These are phyloP conservation scores for Fusarium newnesense DNA, from an alignment of 2,329 filamentous ascomycete genomes.

Conservation along the genomic window DNA sequence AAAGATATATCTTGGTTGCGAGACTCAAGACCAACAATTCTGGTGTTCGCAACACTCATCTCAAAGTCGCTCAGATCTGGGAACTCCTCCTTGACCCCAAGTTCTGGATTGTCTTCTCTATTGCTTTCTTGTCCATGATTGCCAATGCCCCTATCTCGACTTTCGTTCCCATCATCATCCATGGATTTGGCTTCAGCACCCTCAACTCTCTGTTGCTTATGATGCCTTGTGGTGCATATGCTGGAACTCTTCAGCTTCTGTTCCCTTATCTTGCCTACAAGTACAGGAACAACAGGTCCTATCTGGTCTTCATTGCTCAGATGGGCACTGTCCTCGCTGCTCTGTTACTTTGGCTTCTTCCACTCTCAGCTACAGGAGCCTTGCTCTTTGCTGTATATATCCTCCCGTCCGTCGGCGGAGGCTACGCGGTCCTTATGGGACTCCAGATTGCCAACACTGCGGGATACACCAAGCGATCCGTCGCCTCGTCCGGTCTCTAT, in stretches of 20 bases:
- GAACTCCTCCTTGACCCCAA: conserved; percentile 50
- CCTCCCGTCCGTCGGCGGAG: conserved; percentile 55
- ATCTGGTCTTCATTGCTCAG: conserved; percentile 53
- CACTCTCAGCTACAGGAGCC: conserved; percentile 46
- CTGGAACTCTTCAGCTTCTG: conserved; percentile 52
- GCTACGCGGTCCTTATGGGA: conserved; percentile 58
- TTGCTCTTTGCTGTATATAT: conserved; percentile 61
- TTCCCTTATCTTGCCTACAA: conserved; percentile 54
- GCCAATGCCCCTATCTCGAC: conserved; percentile 57
- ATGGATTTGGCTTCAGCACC: conserved; percentile 55
- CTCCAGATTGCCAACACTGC: conserved; percentile 59
- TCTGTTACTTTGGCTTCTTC: conserved; percentile 32
- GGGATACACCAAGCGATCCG: conserved; percentile 61
- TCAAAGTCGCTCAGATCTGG: conserved; percentile 55
- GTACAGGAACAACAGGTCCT: conserved; percentile 48
- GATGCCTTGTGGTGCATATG: conserved; percentile 49
- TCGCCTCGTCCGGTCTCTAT: conserved; percentile 60
- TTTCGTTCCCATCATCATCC: conserved; percentile 58
- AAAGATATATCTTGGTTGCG: conserved; percentile 44
- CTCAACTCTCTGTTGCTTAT: conserved; percentile 55
- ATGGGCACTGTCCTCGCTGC: conserved; percentile 51
- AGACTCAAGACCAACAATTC: conserved; percentile 50
- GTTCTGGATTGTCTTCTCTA: conserved; percentile 54
- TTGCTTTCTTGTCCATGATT: conserved; percentile 52
- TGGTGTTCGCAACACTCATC: conserved; percentile 54